Percentiles rank a stretch among this genome's conserved stretches.
phyloP scores from a whole-genome alignment of 148 eudicot genomes.

The Gaultheria prostrata region DNA sequence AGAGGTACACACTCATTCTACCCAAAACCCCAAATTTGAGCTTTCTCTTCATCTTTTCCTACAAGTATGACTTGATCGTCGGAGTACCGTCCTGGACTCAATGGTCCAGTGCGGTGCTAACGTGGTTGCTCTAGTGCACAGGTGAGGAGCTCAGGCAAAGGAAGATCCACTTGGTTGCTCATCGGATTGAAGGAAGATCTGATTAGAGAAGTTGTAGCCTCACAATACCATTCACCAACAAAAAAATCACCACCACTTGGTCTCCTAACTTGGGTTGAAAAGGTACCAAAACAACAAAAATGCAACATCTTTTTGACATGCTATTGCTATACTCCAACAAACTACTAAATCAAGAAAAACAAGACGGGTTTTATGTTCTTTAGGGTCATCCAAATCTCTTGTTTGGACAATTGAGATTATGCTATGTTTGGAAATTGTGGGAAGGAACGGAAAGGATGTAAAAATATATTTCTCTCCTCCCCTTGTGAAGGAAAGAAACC shows the following conservation, averaged over 20 bases:
- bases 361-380: neutral
- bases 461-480: neutral
- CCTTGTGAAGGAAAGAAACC: neutral
- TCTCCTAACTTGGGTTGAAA: slow-evolving; percentile 6
- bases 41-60: no score
- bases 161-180: no score
- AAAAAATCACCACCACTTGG: neutral
- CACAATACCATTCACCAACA: neutral
- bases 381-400: neutral
- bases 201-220: no score
- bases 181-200: no score
- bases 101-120: no score
- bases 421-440: neutral
- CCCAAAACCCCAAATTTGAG: no score
- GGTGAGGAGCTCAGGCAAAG: no score
- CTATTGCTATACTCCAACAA: neutral
- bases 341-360: neutral
- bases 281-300: neutral
- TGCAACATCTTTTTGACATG: neutral
- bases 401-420: neutral
- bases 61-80: no score
- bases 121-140: no score
- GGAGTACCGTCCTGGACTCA: no score
- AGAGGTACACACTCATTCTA: no score
- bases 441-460: neutral